A percentile compares a stretch with the other conserved stretches of the same genome.
Evolutionary conservation across 108 stramenopile genomes (phyloP).

Genomic region (Halocafeteria seosinensis): DNA sequence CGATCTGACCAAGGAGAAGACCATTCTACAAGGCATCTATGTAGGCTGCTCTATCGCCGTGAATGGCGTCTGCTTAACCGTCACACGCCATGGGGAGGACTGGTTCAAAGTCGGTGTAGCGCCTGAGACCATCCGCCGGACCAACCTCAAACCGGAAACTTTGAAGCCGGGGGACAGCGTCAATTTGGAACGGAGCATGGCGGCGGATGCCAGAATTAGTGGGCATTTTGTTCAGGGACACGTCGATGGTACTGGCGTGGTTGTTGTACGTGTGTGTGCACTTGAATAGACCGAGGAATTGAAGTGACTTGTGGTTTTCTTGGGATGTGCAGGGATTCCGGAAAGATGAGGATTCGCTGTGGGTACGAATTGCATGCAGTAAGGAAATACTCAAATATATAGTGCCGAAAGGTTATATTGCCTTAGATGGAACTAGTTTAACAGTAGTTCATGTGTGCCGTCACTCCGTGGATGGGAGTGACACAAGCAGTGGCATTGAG

Average conservation of each 20-base stretch:
- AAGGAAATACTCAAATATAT: constrained; percentile 60
- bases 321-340: constrained; percentile 30
- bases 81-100: constrained; percentile 38
- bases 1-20: constrained; percentile 40
- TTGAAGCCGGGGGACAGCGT: constrained; percentile 46
- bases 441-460: constrained; percentile 60
- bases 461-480: not conserved
- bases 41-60: constrained; percentile 83
- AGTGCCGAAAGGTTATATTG: constrained; percentile 92
- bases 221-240: constrained; percentile 96
- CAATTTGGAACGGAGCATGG: constrained; percentile 58
- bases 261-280: constrained; percentile 20
- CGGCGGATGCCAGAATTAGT: constrained; percentile 70
- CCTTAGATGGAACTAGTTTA: constrained; percentile 81
- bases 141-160: constrained; percentile 55
- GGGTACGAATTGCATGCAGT: constrained; percentile 52
- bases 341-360: constrained; percentile 68
- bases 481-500: not conserved
- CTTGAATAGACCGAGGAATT: too few relatives aligned
- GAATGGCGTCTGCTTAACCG: constrained; percentile 92
- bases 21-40: constrained; percentile 73
- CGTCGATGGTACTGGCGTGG: constrained; percentile 69
- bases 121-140: constrained; percentile 70
- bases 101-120: constrained; percentile 68
- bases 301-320: too few relatives aligned